These are phyloP conservation scores for Leptographium procerum DNA, from an alignment of 2,329 filamentous ascomycete genomes.

Conservation along the genomic window DNA sequence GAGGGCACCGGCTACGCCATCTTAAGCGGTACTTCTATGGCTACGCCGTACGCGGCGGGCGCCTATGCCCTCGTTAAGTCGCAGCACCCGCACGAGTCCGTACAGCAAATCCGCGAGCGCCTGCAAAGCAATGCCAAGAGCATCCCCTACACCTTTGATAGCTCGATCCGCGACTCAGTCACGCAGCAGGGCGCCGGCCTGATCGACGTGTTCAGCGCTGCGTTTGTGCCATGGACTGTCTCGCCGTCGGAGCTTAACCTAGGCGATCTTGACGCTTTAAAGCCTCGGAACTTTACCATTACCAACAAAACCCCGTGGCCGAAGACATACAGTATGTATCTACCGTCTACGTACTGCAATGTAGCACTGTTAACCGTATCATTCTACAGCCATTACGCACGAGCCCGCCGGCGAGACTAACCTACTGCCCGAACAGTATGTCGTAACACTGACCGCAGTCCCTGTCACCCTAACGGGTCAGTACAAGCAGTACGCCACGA, in stretches of 20 bases:
- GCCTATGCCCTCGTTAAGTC: slow-evolving; percentile 39
- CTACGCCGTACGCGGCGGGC: slow-evolving; percentile 30
- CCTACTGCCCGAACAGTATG: neutral
- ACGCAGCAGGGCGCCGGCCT: slow-evolving; percentile 50
- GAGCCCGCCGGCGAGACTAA: neutral
- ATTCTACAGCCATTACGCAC: neutral
- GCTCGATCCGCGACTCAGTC: slow-evolving; percentile 31
- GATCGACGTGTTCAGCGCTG: slow-evolving; percentile 41
- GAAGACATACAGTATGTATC: neutral
- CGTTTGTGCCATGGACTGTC: slow-evolving; percentile 46
- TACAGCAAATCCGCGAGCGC: slow-evolving; percentile 22
- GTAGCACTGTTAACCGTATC: neutral
- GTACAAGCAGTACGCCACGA: slow-evolving; percentile 22
- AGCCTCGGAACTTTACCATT: slow-evolving; percentile 39
- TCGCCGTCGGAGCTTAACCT: slow-evolving; percentile 19
- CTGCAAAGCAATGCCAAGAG: slow-evolving; percentile 10
- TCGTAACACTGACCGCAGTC: too few relatives aligned
- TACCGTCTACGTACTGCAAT: neutral
- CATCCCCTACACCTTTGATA: slow-evolving; percentile 37
- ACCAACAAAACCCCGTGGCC: slow-evolving; percentile 29
- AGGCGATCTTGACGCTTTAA: slow-evolving; percentile 31
- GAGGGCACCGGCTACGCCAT: slow-evolving; percentile 32
- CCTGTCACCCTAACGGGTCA: neutral
- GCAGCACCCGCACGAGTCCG: slow-evolving; percentile 15
- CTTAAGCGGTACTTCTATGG: slow-evolving; percentile 44